A percentile compares a stretch with the other conserved stretches of the same genome.
Conservation (phyloP, 2,329 filamentous ascomycete genomes). For the Dactylellina drechsleri region DNA sequence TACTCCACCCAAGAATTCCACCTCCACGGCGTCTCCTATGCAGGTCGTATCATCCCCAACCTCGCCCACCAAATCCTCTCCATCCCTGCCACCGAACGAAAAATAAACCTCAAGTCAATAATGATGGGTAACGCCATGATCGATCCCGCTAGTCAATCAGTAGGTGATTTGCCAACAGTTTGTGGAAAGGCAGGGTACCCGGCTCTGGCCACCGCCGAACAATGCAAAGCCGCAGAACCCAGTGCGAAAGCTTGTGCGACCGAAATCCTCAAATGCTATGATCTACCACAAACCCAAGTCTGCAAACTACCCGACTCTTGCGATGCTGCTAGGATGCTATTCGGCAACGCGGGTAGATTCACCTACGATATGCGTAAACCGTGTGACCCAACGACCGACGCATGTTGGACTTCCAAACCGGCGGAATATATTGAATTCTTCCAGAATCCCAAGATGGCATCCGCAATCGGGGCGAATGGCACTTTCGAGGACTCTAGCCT, state of each 20-base stretch:
- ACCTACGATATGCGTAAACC: conserved; percentile 84
- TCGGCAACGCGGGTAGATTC: conserved; percentile 77
- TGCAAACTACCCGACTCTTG: background rate
- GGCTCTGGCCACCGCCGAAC: conserved; percentile 78
- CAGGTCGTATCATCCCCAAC: conserved; percentile 92
- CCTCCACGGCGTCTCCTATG: conserved; percentile 91
- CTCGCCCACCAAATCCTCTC: conserved; percentile 89
- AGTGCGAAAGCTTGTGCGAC: conserved; percentile 87
- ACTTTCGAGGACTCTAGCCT: conserved; percentile 96
- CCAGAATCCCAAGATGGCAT: conserved; percentile 82
- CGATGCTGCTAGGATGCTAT: background rate
- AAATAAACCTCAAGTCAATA: conserved; percentile 96
- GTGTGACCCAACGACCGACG: background rate
- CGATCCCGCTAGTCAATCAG: conserved; percentile 91
- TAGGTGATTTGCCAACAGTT: conserved; percentile 95
- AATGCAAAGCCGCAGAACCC: conserved; percentile 91
- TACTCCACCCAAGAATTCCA: conserved; percentile 96
- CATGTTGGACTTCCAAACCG: background rate
- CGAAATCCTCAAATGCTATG: conserved; percentile 90
- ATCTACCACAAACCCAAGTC: conserved; percentile 78
- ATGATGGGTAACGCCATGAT: conserved; percentile 96
- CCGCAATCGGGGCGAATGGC: conserved; percentile 86
- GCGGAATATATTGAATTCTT: conserved; percentile 68
- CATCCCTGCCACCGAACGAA: conserved; percentile 79
- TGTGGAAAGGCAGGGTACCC: conserved; percentile 95